Conservation (phyloP, 805 yeast species). For the Pichia heedii region DNA sequence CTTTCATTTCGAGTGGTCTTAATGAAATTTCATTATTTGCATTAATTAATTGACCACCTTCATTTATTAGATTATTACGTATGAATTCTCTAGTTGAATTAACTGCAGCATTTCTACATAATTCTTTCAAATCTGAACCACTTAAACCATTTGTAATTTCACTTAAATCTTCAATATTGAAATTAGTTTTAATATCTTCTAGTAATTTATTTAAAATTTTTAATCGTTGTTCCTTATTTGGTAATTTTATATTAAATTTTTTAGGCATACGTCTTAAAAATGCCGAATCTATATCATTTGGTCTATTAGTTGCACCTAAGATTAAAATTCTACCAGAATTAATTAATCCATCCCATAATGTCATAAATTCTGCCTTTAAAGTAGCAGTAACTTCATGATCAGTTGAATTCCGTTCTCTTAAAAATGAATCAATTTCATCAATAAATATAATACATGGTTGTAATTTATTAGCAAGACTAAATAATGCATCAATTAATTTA, state of each 20-base stretch:
- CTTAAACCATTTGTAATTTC: constrained; percentile 62
- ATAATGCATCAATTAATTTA: constrained; percentile 87
- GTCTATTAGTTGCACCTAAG: constrained; percentile 91
- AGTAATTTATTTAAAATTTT: constrained; percentile 65
- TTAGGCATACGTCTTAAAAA: constrained; percentile 91
- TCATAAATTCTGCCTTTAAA: constrained; percentile 95
- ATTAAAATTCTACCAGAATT: constrained; percentile 74
- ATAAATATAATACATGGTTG: constrained; percentile 93
- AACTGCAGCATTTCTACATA: constrained; percentile 90
- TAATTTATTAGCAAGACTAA: constrained; percentile 78
- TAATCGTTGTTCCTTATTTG: constrained; percentile 55
- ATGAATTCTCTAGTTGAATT: constrained; percentile 83
- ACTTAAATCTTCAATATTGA: constrained; percentile 56
- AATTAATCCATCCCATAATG: constrained; percentile 88
- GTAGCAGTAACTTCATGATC: constrained; percentile 96
- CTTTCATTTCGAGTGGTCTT: constrained; percentile 56
- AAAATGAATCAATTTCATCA: constrained; percentile 92
- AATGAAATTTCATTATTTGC: constrained; percentile 33
- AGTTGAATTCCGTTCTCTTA: constrained; percentile 70
- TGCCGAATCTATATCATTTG: constrained; percentile 85
- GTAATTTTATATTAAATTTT: constrained; percentile 69
- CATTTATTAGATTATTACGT: constrained; percentile 35
- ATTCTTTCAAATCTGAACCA: constrained; percentile 87
- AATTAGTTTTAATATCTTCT: constrained; percentile 57
- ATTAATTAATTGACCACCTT: constrained; percentile 29